phyloP scores from a whole-genome alignment of 1,284 basidiomycete species.

The Moniliophthora roreri region DNA sequence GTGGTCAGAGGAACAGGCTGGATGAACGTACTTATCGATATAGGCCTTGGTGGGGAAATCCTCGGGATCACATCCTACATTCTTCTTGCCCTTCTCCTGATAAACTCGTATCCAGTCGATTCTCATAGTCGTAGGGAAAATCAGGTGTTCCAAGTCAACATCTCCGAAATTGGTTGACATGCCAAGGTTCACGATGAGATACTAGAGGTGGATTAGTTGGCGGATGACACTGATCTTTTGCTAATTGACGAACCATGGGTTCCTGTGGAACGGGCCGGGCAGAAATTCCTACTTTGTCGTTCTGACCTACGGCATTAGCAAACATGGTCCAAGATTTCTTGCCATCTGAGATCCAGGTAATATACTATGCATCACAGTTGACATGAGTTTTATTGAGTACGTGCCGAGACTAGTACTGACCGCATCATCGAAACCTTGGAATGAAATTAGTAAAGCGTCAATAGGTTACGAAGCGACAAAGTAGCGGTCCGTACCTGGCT shows the following conservation, averaged over 20 bases:
- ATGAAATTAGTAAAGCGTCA: not conserved
- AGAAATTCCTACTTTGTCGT: conserved; percentile 61
- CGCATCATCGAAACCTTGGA: conserved; percentile 25
- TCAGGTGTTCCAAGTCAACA: conserved; percentile 65
- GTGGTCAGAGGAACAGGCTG: too few relatives aligned
- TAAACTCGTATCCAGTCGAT: conserved; percentile 88
- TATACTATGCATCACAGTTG: conserved; percentile 62
- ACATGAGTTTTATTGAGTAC: conserved; percentile 35
- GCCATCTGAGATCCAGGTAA: conserved; percentile 77
- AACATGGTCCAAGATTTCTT: conserved; percentile 74
- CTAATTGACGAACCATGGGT: conserved; percentile 61
- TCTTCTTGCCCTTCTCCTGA: conserved; percentile 62
- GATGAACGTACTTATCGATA: conserved; percentile 45
- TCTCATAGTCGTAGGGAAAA: conserved; percentile 70
- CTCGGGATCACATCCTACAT: conserved; percentile 72
- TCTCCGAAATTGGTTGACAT: conserved; percentile 78
- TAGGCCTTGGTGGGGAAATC: conserved; percentile 66
- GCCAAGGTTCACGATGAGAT: conserved; percentile 77
- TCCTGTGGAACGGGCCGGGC: conserved; percentile 77
- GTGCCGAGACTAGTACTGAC: conserved; percentile 21
- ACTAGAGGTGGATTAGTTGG: conserved; percentile 2
- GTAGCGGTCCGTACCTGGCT: conserved; percentile 1
- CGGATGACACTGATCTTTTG: conserved; percentile 6
- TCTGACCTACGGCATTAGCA: conserved; percentile 64
- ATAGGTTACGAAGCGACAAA: not conserved